Percentiles rank a stretch among this genome's conserved stretches.
phyloP scores from a whole-genome alignment of 2,329 filamentous ascomycete genomes.

The Penicillium paneum region DNA sequence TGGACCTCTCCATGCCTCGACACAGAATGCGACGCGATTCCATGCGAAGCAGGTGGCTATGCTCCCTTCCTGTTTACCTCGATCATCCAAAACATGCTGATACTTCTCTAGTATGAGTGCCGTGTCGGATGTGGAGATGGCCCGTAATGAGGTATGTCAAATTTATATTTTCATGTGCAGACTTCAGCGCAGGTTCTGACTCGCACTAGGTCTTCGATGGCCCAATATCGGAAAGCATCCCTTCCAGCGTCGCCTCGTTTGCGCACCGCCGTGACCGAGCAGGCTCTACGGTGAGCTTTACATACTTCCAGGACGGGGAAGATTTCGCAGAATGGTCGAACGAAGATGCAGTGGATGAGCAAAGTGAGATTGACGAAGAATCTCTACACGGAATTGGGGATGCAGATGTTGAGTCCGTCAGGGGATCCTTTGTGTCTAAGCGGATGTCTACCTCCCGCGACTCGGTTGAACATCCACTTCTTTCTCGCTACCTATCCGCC shows the following conservation, averaged over 20 bases:
- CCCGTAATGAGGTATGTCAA: conserved; percentile 75
- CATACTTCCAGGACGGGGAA: conserved; percentile 75
- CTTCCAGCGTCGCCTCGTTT: conserved; percentile 89
- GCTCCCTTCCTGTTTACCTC: not conserved
- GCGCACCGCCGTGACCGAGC: conserved; percentile 75
- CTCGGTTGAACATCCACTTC: conserved; percentile 57
- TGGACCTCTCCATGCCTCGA: conserved; percentile 22
- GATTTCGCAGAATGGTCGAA: conserved; percentile 53
- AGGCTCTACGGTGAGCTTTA: conserved; percentile 83
- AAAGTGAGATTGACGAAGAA: conserved; percentile 45
- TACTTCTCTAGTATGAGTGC: conserved; percentile 59
- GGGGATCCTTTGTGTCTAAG: conserved; percentile 32
- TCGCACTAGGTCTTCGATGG: conserved; percentile 70
- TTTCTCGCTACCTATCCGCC: conserved; percentile 69
- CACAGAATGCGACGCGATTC: conserved; percentile 34
- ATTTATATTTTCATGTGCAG: not conserved
- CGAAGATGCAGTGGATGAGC: conserved; percentile 47
- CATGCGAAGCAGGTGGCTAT: conserved; percentile 39
- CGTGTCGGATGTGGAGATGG: conserved; percentile 97
- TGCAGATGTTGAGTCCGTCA: conserved; percentile 36
- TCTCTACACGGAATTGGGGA: conserved; percentile 41
- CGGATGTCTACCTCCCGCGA: conserved; percentile 38
- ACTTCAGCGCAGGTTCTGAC: not conserved
- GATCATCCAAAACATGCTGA: conserved; percentile 15
- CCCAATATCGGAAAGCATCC: conserved; percentile 92